A percentile compares a stretch with the other conserved stretches of the same genome.
These are phyloP conservation scores for Alternaria burnsii DNA, from an alignment of 2,329 filamentous ascomycete species.

Conservation along the genomic window DNA sequence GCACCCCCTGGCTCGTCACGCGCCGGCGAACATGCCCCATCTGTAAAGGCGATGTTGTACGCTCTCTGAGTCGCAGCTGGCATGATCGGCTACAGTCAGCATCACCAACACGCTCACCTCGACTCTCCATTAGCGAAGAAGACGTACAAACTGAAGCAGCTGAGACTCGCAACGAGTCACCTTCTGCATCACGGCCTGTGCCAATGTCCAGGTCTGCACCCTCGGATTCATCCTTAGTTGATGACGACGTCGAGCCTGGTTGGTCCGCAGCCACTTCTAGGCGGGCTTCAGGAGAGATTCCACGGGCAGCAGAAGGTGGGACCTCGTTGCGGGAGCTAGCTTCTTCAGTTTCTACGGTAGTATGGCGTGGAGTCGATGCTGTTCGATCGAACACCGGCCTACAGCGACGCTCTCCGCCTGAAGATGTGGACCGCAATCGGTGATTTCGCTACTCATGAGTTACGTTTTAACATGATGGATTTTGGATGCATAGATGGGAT, in stretches of 20 bases:
- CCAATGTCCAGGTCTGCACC: constrained; percentile 35
- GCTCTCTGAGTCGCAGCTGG: constrained; percentile 50
- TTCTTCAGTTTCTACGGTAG: constrained; percentile 45
- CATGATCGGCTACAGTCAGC: constrained; percentile 37
- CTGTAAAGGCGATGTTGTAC: constrained; percentile 95
- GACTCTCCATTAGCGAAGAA: constrained; percentile 47
- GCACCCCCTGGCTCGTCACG: constrained; percentile 96
- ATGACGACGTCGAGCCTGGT: constrained; percentile 46
- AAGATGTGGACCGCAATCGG: constrained; percentile 47
- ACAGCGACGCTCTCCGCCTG: constrained; percentile 38
- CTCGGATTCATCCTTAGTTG: constrained; percentile 9
- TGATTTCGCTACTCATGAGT: constrained; percentile 20
- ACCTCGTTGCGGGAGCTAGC: constrained; percentile 43
- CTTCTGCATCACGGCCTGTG: constrained; percentile 61
- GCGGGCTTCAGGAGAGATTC: constrained; percentile 32
- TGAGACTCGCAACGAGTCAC: constrained; percentile 57
- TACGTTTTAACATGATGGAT: constrained; percentile 11
- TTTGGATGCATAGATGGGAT: constrained; percentile 27
- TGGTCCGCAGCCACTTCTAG: constrained; percentile 55
- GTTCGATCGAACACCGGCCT: constrained; percentile 42
- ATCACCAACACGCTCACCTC: constrained; percentile 28
- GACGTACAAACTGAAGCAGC: constrained; percentile 57
- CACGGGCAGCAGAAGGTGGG: constrained; percentile 25
- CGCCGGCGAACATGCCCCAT: constrained; percentile 97
- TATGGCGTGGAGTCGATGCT: constrained; percentile 48